Base-by-base conservation (phyloP, 768 basidiomycete genomes). In the Rickenella mellea region DNA sequence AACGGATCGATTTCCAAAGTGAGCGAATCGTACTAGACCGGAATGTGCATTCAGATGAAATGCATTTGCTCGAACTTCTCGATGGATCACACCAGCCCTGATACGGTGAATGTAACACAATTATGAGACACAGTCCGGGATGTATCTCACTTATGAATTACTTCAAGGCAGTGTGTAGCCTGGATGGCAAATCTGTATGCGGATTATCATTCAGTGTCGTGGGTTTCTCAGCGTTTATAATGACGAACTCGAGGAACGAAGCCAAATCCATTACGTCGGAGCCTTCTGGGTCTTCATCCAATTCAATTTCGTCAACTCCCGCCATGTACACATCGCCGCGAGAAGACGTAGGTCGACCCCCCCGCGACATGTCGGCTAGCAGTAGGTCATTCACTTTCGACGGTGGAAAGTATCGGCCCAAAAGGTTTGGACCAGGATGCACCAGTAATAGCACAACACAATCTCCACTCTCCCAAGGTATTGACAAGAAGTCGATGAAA, bases 11-110 rank as follows among this genome's bases (percentile, higher is more conserved):
- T 86, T 84, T 15, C 83, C 81, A 48, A 80, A 83, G 52, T 86
- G 83, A 19, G 81, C 78, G 41, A 83, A 65, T 1, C 80, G 73
- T 22, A 84, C 82, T 29, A 76, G 66, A 11, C 80, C 80, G 28
- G 79, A 76, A 57, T 81, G 76, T 1, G 77, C 69, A 51, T 81
- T 83, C 24, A 81, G 65, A 57, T 84, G 82, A 55, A 83, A 84
- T 1, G 81, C 81, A 53, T 84, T 84, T 14, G 81, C 80, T 19
- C 82, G 76, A 24, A 85, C 80, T 75, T 86, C 83, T 43, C 81
- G 70, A 55, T 86, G 83, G 14, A 78, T 70, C 31, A 78, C 58
- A 5, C 78, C 78, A 30, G 65, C 60, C 45, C 76, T 80, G 30
- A 31, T 26, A 47, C 17, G 37, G 17, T 24, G 50, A 17, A 7